These are phyloP conservation scores for Begonia fuchsioides DNA, from an alignment of 306 rosid genomes.

Conservation along the genomic window DNA sequence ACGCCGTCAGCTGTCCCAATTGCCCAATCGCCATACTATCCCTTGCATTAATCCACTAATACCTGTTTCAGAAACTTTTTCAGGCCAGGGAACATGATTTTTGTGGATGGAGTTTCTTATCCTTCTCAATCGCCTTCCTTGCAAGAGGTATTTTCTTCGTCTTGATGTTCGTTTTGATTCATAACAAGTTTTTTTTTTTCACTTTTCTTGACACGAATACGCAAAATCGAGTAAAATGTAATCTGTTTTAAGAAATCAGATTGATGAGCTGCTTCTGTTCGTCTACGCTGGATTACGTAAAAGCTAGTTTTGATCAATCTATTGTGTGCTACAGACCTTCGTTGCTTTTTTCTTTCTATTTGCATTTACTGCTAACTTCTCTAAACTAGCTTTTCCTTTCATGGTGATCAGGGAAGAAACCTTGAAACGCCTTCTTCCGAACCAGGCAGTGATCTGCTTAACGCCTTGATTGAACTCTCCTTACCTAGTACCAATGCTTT, in stretches of 20 bases:
- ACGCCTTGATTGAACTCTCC: constrained; percentile 48
- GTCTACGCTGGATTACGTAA: too few species aligned
- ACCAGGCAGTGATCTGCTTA: constrained; percentile 40
- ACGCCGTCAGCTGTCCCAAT: too few species aligned
- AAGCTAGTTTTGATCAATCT: too few species aligned
- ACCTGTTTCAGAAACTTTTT: too few species aligned
- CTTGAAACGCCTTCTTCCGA: constrained; percentile 11
- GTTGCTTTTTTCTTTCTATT: neutral
- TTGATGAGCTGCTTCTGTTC: too few species aligned
- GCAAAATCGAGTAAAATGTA: neutral
- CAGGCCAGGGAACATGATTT: constrained; percentile 10
- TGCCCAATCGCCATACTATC: too few species aligned
- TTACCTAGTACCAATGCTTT: constrained; percentile 35
- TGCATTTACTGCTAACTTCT: neutral
- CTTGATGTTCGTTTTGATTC: neutral
- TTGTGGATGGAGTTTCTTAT: constrained; percentile 15
- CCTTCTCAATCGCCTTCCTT: constrained; percentile 7
- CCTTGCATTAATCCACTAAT: too few species aligned
- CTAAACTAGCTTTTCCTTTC: neutral
- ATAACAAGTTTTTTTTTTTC: neutral
- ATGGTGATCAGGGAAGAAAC: neutral
- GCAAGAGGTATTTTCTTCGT: constrained; percentile 7
- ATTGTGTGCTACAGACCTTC: neutral
- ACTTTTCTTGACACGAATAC: neutral
- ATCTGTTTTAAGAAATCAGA: neutral